Evolutionary conservation across 2,329 filamentous ascomycete species (phyloP).

Genomic region (Niveomyces coronatus): DNA sequence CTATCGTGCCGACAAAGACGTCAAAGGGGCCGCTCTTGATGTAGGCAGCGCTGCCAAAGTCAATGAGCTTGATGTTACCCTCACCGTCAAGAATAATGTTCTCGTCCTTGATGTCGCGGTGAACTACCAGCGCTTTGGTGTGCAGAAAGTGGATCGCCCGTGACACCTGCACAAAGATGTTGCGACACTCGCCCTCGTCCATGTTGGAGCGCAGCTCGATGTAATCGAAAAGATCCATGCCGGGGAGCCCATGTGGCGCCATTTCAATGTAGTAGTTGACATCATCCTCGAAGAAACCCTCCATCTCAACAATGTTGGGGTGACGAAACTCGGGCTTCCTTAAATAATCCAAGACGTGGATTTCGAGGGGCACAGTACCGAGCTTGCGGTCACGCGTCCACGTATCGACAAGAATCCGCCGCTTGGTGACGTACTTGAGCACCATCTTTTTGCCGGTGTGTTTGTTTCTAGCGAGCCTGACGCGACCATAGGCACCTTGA

Average conservation of each 20-base stretch:
- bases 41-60: constrained; percentile 96
- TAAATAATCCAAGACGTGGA: constrained; percentile 91
- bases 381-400: constrained; percentile 92
- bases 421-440: constrained; percentile 95
- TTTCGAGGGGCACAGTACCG: constrained; percentile 91
- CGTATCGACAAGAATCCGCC: constrained; percentile 91
- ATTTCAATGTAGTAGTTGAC: constrained; percentile 99
- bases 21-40: constrained; percentile 98
- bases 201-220: constrained; percentile 94
- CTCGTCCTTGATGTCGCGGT: constrained; percentile 98
- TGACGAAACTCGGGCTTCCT: constrained; percentile 59
- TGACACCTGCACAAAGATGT: constrained; percentile 91
- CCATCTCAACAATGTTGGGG: constrained; percentile 63
- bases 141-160: constrained; percentile 86
- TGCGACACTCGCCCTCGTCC: constrained; percentile 87
- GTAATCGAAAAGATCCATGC: constrained; percentile 98
- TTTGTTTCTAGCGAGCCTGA: constrained; percentile 87
- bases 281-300: constrained; percentile 67
- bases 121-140: constrained; percentile 81
- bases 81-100: constrained; percentile 95
- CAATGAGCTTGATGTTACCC: constrained; percentile 91
- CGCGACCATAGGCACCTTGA: constrained; percentile 93
- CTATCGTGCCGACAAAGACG: constrained; percentile 99
- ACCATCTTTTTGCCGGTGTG: constrained; percentile 75
- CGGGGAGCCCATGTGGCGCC: constrained; percentile 85